A percentile compares a stretch with the other conserved stretches of the same genome.
These are phyloP conservation scores for Botrytis sinoallii DNA, from an alignment of 2,329 filamentous ascomycete genomes.

Conservation along the genomic window DNA sequence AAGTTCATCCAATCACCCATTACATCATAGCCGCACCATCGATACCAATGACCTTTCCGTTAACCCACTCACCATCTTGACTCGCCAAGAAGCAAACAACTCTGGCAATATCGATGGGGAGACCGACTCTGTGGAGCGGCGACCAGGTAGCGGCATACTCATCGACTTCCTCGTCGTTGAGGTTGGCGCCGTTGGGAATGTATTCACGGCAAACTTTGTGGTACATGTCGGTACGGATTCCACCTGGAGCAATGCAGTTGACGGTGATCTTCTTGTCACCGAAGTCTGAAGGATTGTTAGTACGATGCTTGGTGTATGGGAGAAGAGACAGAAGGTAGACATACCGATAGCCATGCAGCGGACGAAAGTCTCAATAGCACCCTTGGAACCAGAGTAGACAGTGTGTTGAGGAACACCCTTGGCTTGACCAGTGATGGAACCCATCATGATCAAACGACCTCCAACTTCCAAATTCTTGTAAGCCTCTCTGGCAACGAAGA, in stretches of 20 bases:
- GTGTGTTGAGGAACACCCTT: slow-evolving; percentile 68
- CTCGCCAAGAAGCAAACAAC: slow-evolving; percentile 59
- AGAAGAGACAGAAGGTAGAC: slow-evolving; percentile 25
- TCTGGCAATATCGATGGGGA: slow-evolving; percentile 65
- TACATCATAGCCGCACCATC: slow-evolving; percentile 32
- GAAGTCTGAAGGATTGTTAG: slow-evolving; percentile 55
- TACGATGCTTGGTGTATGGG: slow-evolving; percentile 50
- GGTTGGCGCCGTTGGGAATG: slow-evolving; percentile 54
- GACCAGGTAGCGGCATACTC: slow-evolving; percentile 63
- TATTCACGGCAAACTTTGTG: slow-evolving; percentile 63
- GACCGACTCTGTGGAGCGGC: slow-evolving; percentile 61
- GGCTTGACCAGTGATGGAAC: slow-evolving; percentile 64
- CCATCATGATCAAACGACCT: slow-evolving; percentile 73
- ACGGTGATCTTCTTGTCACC: slow-evolving; percentile 63
- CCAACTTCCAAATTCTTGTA: slow-evolving; percentile 68
- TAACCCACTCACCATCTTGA: slow-evolving; percentile 50
- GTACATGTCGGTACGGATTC: slow-evolving; percentile 68
- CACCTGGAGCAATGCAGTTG: slow-evolving; percentile 67
- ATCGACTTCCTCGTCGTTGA: slow-evolving; percentile 56
- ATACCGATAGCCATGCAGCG: slow-evolving; percentile 68
- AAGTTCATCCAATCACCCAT: neutral
- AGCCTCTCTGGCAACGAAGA: slow-evolving; percentile 74
- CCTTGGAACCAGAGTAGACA: slow-evolving; percentile 73
- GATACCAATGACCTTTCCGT: slow-evolving; percentile 30
- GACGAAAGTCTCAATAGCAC: slow-evolving; percentile 73